Evolutionary conservation across 106 monocot species (phyloP).

Genomic region (Allium fistulosum): DNA sequence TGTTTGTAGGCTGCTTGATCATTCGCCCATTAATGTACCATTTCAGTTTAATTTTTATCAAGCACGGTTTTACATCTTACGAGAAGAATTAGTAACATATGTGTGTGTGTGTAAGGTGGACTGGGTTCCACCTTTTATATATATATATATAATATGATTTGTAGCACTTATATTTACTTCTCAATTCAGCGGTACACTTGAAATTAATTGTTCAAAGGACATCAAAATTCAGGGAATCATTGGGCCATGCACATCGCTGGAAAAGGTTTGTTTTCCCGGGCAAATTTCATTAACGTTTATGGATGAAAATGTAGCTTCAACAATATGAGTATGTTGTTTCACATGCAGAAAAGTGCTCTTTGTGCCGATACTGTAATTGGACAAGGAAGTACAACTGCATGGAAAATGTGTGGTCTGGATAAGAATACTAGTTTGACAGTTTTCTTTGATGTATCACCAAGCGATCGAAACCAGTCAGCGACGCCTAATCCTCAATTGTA

Average conservation of each 20-base stretch:
- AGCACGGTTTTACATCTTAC: too few relatives aligned
- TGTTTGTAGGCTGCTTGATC: too few relatives aligned
- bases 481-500: conserved; percentile 71
- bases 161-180: neutral
- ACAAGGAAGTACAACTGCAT: conserved; percentile 87
- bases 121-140: too few relatives aligned
- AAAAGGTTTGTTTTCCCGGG: conserved; percentile 49
- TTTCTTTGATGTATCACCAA: conserved; percentile 95
- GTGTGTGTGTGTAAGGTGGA: too few relatives aligned
- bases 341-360: conserved; percentile 76
- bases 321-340: too few relatives aligned
- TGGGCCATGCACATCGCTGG: conserved; percentile 97
- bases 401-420: conserved; percentile 99
- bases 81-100: too few relatives aligned
- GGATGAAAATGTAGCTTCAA: too few relatives aligned
- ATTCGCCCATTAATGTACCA: too few relatives aligned
- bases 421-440: conserved; percentile 87
- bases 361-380: conserved; percentile 81
- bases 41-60: too few relatives aligned
- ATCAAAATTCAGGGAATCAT: conserved; percentile 95
- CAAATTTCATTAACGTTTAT: too few relatives aligned
- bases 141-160: too few relatives aligned
- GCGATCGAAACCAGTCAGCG: conserved; percentile 61
- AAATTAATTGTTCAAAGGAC: conserved; percentile 92
- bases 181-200: conserved; percentile 71